Conservation (phyloP, 164 flowering plant genomes). For the Stephania cephalantha region DNA sequence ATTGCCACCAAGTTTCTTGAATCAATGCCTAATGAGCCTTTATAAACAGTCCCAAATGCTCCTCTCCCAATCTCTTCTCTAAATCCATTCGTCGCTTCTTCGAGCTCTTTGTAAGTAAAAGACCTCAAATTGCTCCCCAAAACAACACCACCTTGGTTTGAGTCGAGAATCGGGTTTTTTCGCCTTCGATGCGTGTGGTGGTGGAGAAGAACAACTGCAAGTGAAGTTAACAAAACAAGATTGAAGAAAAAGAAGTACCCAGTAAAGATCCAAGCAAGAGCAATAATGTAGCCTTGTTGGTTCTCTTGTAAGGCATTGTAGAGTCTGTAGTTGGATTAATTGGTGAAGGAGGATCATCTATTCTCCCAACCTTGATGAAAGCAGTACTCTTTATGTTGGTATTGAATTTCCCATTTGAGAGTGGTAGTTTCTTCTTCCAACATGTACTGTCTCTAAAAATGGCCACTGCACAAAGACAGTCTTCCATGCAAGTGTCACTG, state of each 20-base stretch:
- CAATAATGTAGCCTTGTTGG: background rate
- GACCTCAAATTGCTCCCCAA: background rate
- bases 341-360: too few relatives aligned
- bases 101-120: constrained; percentile 21
- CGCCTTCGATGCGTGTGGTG: background rate
- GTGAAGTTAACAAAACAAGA: constrained; percentile 5
- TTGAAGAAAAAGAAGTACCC: constrained; percentile 23
- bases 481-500: constrained; percentile 26
- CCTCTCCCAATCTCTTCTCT: constrained; percentile 25
- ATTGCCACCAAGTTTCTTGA: constrained; percentile 14
- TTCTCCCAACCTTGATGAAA: constrained; percentile 24
- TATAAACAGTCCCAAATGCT: constrained; percentile 24
- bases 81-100: constrained; percentile 20
- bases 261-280: constrained; percentile 12
- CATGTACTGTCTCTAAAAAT: constrained; percentile 13
- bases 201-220: background rate
- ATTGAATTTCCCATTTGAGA: constrained; percentile 21
- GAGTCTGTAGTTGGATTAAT: too few relatives aligned
- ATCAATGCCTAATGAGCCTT: constrained; percentile 9
- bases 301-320: background rate
- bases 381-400: background rate
- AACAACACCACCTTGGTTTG: background rate
- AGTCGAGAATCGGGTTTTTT: background rate
- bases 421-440: constrained; percentile 43
- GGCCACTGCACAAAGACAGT: constrained; percentile 36